phyloP scores from a whole-genome alignment of 805 yeast genomes.

The Yamadazyma nakazawae region DNA sequence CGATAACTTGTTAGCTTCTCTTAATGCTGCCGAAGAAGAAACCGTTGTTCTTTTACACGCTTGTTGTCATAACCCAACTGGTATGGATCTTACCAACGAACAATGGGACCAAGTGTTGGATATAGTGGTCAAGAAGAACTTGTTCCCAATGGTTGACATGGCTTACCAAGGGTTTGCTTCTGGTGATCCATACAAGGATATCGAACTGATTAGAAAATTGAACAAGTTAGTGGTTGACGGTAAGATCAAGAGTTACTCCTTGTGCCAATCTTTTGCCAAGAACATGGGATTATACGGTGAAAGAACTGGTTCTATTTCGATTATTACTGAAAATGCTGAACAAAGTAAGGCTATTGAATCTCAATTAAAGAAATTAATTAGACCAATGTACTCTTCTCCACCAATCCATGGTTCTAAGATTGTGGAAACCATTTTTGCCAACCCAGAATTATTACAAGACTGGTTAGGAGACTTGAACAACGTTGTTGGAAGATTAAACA shows the following conservation, averaged over 20 bases:
- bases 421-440: constrained; percentile 71
- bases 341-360: constrained; percentile 60
- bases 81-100: constrained; percentile 79
- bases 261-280: constrained; percentile 49
- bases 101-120: constrained; percentile 79
- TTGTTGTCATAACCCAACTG: constrained; percentile 97
- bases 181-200: constrained; percentile 74
- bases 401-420: constrained; percentile 92
- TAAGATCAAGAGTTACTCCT: constrained; percentile 48
- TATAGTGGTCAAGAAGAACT: constrained; percentile 52
- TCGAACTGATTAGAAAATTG: constrained; percentile 44
- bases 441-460: constrained; percentile 51
- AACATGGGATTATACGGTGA: constrained; percentile 50
- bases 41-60: constrained; percentile 80
- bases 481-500: constrained; percentile 76
- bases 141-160: constrained; percentile 84
- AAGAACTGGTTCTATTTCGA: constrained; percentile 74
- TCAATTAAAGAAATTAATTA: constrained; percentile 76
- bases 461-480: constrained; percentile 80
- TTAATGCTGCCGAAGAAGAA: constrained; percentile 53
- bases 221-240: constrained; percentile 49
- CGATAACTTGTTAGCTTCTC: constrained; percentile 58
- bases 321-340: constrained; percentile 54
- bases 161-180: constrained; percentile 96
- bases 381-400: constrained; percentile 90